Percentiles rank a stretch among this genome's conserved stretches.
Conservation (phyloP, 352 stramenopile species). For the Elongisporangium undulatum region DNA sequence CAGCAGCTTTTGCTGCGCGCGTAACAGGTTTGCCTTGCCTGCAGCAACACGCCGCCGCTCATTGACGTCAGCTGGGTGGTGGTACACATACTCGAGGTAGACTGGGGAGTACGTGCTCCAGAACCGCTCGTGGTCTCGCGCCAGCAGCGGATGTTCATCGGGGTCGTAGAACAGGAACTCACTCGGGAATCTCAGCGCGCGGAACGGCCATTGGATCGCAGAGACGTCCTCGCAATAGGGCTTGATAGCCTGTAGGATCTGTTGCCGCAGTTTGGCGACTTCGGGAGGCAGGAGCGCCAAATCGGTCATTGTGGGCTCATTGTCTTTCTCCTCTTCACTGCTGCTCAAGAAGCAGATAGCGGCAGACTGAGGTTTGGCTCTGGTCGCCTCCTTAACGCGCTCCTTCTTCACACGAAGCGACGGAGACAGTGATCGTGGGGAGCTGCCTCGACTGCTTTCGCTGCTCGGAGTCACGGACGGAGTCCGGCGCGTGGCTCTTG, state of each 20-base stretch:
- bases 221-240: neutral
- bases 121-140: neutral
- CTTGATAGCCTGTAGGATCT: neutral
- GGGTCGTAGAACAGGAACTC: slow-evolving; percentile 2
- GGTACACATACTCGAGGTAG: slow-evolving; percentile 4
- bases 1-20: slow-evolving; percentile 1
- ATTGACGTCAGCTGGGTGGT: neutral
- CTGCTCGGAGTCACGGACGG: neutral
- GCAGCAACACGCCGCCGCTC: neutral
- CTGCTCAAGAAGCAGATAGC: neutral
- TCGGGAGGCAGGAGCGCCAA: neutral
- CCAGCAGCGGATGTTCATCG: neutral
- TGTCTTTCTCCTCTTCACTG: neutral
- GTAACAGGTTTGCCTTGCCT: neutral
- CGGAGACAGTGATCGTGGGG: neutral
- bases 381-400: neutral
- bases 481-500: neutral
- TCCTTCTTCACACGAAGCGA: neutral
- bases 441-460: neutral
- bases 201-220: neutral
- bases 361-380: neutral
- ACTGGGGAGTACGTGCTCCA: neutral
- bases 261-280: neutral
- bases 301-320: neutral
- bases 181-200: slow-evolving; percentile 3